Conservation (phyloP, 1,139 yeast genomes). For the Meyerozyma carpophila region DNA sequence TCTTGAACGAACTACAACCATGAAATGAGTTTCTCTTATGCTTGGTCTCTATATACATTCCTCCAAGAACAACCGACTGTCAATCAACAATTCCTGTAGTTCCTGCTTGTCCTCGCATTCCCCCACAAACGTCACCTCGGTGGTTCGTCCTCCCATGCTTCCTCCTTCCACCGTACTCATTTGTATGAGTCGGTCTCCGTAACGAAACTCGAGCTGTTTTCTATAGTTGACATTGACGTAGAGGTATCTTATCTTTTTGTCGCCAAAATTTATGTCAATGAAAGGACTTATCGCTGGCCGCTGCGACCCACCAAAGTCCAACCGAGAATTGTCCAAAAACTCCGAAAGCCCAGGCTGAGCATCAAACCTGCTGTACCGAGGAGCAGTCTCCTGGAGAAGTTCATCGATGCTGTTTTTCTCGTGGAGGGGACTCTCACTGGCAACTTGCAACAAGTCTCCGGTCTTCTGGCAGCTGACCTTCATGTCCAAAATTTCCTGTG, state of each 20-base stretch:
- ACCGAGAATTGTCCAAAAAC: slow-evolving; percentile 32
- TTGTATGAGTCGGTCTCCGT: slow-evolving; percentile 32
- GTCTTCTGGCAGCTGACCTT: slow-evolving; percentile 39
- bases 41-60: background rate
- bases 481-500: slow-evolving; percentile 36
- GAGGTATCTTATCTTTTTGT: slow-evolving; percentile 32
- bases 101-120: slow-evolving; percentile 19
- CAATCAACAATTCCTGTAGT: slow-evolving; percentile 25
- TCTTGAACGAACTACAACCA: too few species aligned
- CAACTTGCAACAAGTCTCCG: slow-evolving; percentile 25
- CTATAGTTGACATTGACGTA: slow-evolving; percentile 39
- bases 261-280: slow-evolving; percentile 33
- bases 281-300: slow-evolving; percentile 31
- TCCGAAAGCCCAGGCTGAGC: slow-evolving; percentile 44
- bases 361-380: slow-evolving; percentile 23
- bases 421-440: background rate
- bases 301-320: slow-evolving; percentile 36
- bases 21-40: too few species aligned
- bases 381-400: slow-evolving; percentile 13
- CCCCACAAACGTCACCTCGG: slow-evolving; percentile 45
- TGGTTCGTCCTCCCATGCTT: slow-evolving; percentile 44
- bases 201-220: slow-evolving; percentile 40
- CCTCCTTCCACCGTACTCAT: slow-evolving; percentile 54
- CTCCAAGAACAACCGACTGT: slow-evolving; percentile 12
- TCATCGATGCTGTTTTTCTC: slow-evolving; percentile 1